phyloP scores from a whole-genome alignment of 1,284 basidiomycete genomes.

The Puccinia polysora region DNA sequence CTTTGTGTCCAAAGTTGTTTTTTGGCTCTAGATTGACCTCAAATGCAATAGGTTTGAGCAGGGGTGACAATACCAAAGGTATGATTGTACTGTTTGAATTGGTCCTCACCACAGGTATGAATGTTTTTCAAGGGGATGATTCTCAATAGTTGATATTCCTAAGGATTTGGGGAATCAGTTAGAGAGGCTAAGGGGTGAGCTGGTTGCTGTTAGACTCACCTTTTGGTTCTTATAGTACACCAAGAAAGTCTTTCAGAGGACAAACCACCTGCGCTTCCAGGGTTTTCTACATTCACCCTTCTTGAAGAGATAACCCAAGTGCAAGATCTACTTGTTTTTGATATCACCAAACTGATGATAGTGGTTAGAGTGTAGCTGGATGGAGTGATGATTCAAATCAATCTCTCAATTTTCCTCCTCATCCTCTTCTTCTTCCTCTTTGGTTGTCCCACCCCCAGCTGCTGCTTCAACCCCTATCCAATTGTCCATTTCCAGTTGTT shows the following conservation, averaged over 20 bases:
- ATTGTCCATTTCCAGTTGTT: too few relatives aligned
- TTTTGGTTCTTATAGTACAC: slow-evolving; percentile 92
- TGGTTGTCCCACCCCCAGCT: too few relatives aligned
- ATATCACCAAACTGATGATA: slow-evolving; percentile 43
- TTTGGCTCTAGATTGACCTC: slow-evolving; percentile 68
- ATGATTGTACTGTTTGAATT: slow-evolving; percentile 82
- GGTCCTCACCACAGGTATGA: slow-evolving; percentile 80
- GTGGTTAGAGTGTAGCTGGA: slow-evolving; percentile 13
- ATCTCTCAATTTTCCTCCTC: too few relatives aligned
- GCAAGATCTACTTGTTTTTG: slow-evolving; percentile 41
- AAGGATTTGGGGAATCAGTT: not conserved
- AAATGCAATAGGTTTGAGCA: slow-evolving; percentile 85
- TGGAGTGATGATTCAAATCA: slow-evolving; percentile 17
- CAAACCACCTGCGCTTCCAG: slow-evolving; percentile 99
- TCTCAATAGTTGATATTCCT: slow-evolving; percentile 83
- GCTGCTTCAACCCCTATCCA: too few relatives aligned
- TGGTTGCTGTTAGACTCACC: slow-evolving; percentile 54
- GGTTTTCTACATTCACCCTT: slow-evolving; percentile 95
- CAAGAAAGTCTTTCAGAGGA: slow-evolving; percentile 80
- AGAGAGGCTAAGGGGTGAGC: not conserved
- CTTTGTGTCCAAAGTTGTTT: slow-evolving; percentile 77
- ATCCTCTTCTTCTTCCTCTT: slow-evolving; percentile 27
- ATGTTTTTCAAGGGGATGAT: slow-evolving; percentile 83
- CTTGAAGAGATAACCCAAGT: slow-evolving; percentile 77
- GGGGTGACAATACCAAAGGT: slow-evolving; percentile 90